These are phyloP conservation scores for Sporopachydermia quercuum DNA, from an alignment of 805 yeast genomes.

Conservation along the genomic window DNA sequence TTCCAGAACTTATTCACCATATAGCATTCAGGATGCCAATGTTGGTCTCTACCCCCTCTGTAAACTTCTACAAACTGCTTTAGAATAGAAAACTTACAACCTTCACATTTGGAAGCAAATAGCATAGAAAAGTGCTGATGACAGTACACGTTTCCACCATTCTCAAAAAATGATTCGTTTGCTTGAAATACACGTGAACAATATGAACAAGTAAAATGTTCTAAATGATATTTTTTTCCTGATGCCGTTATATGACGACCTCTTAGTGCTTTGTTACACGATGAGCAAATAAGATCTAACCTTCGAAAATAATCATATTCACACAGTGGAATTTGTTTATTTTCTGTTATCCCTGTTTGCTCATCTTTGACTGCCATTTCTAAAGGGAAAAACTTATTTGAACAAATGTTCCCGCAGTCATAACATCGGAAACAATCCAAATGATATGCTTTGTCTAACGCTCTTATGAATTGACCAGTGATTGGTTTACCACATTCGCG, in stretches of 20 bases:
- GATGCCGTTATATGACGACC: slow-evolving; percentile 92
- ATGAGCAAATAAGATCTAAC: slow-evolving; percentile 70
- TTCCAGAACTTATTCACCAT: slow-evolving; percentile 97
- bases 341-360: slow-evolving; percentile 13
- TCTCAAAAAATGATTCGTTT: slow-evolving; percentile 86
- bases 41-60: slow-evolving; percentile 82
- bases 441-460: slow-evolving; percentile 67
- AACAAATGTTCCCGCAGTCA: slow-evolving; percentile 71
- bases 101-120: slow-evolving; percentile 83
- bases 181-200: slow-evolving; percentile 79
- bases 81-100: slow-evolving; percentile 80
- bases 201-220: slow-evolving; percentile 84
- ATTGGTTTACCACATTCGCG: slow-evolving; percentile 37
- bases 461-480: slow-evolving; percentile 72
- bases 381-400: slow-evolving; percentile 78
- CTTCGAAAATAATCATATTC: slow-evolving; percentile 86
- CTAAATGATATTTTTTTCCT: slow-evolving; percentile 84
- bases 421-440: slow-evolving; percentile 77
- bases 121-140: slow-evolving; percentile 82
- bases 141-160: slow-evolving; percentile 69
- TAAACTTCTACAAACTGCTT: slow-evolving; percentile 89
- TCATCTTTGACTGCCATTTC: slow-evolving; percentile 22
- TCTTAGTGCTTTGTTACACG: slow-evolving; percentile 72
- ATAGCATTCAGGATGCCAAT: slow-evolving; percentile 99
- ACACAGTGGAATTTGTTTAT: slow-evolving; percentile 51